phyloP scores from a whole-genome alignment of 805 yeast genomes.

The Kodamaea hsintzibuensis region DNA sequence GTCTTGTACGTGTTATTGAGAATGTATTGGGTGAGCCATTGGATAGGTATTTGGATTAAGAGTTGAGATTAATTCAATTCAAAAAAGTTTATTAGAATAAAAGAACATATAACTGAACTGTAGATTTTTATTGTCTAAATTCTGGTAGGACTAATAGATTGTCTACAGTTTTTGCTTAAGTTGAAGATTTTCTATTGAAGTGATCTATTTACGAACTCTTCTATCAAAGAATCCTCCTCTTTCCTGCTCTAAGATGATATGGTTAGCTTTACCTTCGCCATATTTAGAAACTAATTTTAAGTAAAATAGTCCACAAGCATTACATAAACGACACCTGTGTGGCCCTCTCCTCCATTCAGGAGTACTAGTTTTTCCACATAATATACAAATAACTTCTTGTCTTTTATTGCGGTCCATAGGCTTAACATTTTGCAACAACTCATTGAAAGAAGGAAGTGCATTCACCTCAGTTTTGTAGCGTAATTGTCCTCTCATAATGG shows the following conservation, averaged over 20 bases:
- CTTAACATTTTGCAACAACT: not conserved
- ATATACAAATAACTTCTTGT: not conserved
- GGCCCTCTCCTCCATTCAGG: not conserved
- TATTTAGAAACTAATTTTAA: not conserved
- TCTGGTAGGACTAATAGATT: too few species aligned
- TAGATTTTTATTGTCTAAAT: too few species aligned
- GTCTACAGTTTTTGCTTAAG: too few species aligned
- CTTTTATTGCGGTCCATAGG: not conserved
- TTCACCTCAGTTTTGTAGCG: not conserved
- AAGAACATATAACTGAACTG: not conserved
- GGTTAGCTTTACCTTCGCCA: not conserved
- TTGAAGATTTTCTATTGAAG: too few species aligned
- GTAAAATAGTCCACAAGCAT: not conserved
- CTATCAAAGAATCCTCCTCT: not conserved
- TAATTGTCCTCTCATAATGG: not conserved
- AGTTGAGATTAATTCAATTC: too few species aligned
- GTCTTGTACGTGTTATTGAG: conserved; percentile 88
- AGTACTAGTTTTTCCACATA: not conserved
- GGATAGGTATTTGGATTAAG: conserved; percentile 68
- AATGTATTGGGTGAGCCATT: conserved; percentile 92
- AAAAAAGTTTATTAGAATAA: not conserved
- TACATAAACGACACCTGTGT: not conserved
- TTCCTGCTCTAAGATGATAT: not conserved
- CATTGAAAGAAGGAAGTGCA: not conserved
- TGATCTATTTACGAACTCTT: not conserved